These are phyloP conservation scores for Erigeron philadelphicus DNA, from an alignment of 140 eudicot genomes.

Conservation along the genomic window DNA sequence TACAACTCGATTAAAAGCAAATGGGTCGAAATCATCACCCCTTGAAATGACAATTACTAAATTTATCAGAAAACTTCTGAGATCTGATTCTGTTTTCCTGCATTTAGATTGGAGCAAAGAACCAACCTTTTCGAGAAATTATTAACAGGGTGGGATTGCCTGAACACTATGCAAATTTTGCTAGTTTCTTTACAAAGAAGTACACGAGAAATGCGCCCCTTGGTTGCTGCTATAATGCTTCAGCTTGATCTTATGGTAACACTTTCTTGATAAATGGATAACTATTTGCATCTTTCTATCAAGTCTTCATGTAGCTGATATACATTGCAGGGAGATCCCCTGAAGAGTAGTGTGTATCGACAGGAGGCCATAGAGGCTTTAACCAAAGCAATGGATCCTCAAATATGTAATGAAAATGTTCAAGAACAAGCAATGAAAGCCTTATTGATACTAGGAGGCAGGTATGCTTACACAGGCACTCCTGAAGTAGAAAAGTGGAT, in stretches of 20 bases:
- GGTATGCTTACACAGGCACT: constrained; percentile 54
- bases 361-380: constrained; percentile 70
- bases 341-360: constrained; percentile 57
- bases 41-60: not conserved
- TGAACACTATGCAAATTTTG: constrained; percentile 59
- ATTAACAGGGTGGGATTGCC: constrained; percentile 50
- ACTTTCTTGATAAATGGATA: constrained; percentile 14
- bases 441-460: constrained; percentile 58
- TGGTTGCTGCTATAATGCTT: constrained; percentile 54
- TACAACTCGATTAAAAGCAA: constrained; percentile 2
- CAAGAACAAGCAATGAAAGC: constrained; percentile 61
- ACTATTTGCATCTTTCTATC: not conserved
- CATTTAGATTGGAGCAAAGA: constrained; percentile 45
- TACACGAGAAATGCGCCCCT: constrained; percentile 49
- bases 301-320: constrained; percentile 28
- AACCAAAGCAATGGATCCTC: constrained; percentile 42
- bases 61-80: not conserved
- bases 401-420: constrained; percentile 39
- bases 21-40: constrained; percentile 3
- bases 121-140: constrained; percentile 42
- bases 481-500: constrained; percentile 57
- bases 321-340: constrained; percentile 70
- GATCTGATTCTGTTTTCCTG: constrained; percentile 17
- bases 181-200: constrained; percentile 52
- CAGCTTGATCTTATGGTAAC: constrained; percentile 79